Evolutionary conservation across 306 rosid species (phyloP).

Genomic region (cucumber (Cucumis sativus)): Cucumber_9930_V3 NC_026657.2:5163001-5163500

Average conservation of each 20-base stretch:
- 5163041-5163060: constrained; percentile 46
- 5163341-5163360: no score
- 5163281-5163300: background rate
- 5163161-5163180: background rate
- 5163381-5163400: background rate
- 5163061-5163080: constrained; percentile 84
- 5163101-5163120: constrained; percentile 75
- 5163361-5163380: background rate
- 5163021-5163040: constrained; percentile 8
- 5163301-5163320: background rate
- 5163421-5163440: background rate
- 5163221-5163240: background rate
- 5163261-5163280: background rate
- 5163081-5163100: constrained; percentile 96
- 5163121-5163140: constrained; percentile 72
- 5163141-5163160: constrained; percentile 7
- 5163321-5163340: background rate
- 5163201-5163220: background rate
- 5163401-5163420: background rate
- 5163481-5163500: no score
- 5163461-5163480: no score
- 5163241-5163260: background rate
- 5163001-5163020: background rate
- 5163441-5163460: background rate
- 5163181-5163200: background rate